Evolutionary conservation across 2,329 filamentous ascomycete genomes (phyloP).

Genomic region (Cryphonectria naterciae): DNA sequence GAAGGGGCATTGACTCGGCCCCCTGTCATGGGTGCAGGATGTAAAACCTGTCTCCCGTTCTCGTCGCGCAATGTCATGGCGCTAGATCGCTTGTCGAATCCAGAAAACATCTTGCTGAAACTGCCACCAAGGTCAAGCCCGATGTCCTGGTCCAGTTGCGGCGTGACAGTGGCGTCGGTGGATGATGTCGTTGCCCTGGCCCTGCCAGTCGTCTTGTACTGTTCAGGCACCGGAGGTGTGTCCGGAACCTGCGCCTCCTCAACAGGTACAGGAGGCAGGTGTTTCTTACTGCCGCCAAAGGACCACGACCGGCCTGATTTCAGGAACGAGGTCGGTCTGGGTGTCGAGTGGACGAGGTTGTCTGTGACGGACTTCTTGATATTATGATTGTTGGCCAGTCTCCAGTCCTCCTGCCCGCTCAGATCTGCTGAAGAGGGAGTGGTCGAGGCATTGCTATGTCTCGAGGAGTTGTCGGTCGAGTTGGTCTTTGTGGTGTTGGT

Average conservation of each 20-base stretch:
- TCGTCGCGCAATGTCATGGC: conserved; percentile 51
- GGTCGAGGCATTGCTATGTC: conserved; percentile 66
- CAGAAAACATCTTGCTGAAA: conserved; percentile 59
- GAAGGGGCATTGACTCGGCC: conserved; percentile 51
- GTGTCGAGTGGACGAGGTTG: conserved; percentile 45
- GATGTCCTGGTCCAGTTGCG: conserved; percentile 51
- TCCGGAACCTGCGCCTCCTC: conserved; percentile 42
- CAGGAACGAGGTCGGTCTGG: conserved; percentile 58
- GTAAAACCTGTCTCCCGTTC: conserved; percentile 40
- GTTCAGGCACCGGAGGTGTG: conserved; percentile 42
- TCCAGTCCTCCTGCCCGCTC: conserved; percentile 46
- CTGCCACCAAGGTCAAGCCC: conserved; percentile 60
- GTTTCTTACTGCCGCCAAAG: conserved; percentile 61
- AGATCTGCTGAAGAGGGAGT: conserved; percentile 61
- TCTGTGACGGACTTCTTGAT: conserved; percentile 45
- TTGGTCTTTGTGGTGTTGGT: conserved; percentile 65
- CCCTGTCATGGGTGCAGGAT: conserved; percentile 50
- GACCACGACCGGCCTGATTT: conserved; percentile 63
- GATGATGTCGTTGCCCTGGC: conserved; percentile 58
- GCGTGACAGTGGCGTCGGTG: conserved; percentile 58
- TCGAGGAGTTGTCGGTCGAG: conserved; percentile 63
- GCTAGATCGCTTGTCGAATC: conserved; percentile 60
- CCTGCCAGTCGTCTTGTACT: conserved; percentile 38
- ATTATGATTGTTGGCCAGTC: conserved; percentile 31
- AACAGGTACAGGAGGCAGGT: conserved; percentile 42